A percentile compares a stretch with the other conserved stretches of the same genome.
Conservation (phyloP, 257 asterid genomes). For the Solanum ossicruentum region DNA sequence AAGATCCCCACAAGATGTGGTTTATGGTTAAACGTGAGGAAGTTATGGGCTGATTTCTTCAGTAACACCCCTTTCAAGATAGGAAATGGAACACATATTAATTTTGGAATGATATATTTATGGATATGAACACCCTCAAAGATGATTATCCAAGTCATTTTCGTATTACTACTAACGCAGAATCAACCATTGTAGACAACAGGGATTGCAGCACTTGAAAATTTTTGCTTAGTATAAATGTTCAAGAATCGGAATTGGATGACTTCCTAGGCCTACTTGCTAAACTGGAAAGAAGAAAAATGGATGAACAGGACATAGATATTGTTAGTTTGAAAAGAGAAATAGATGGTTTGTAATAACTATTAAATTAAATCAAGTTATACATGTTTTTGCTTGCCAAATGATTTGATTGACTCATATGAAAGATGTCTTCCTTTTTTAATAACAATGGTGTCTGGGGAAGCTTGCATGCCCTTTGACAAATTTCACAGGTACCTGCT, state of each 20-base stretch:
- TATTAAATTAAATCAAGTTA: background rate
- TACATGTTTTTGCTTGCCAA: background rate
- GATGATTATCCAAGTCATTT: too few species aligned
- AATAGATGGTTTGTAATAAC: background rate
- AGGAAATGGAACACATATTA: too few species aligned
- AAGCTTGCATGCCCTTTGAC: background rate
- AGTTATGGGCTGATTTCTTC: too few species aligned
- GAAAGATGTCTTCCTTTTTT: background rate
- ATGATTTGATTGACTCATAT: background rate
- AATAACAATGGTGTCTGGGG: background rate
- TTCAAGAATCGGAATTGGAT: background rate
- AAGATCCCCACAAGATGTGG: background rate
- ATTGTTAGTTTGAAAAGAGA: background rate
- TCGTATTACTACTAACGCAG: too few species aligned
- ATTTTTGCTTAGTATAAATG: background rate
- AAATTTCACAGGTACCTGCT: background rate
- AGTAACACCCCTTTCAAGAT: too few species aligned
- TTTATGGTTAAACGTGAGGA: too few species aligned
- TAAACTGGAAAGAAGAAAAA: background rate
- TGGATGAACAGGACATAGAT: background rate
- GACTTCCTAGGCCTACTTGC: background rate
- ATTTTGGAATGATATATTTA: too few species aligned
- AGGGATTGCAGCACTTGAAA: too few species aligned
- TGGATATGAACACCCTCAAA: too few species aligned
- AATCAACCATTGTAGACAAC: too few species aligned